phyloP scores from a whole-genome alignment of 1,284 basidiomycete genomes.

The Inonotus obliquus region DNA sequence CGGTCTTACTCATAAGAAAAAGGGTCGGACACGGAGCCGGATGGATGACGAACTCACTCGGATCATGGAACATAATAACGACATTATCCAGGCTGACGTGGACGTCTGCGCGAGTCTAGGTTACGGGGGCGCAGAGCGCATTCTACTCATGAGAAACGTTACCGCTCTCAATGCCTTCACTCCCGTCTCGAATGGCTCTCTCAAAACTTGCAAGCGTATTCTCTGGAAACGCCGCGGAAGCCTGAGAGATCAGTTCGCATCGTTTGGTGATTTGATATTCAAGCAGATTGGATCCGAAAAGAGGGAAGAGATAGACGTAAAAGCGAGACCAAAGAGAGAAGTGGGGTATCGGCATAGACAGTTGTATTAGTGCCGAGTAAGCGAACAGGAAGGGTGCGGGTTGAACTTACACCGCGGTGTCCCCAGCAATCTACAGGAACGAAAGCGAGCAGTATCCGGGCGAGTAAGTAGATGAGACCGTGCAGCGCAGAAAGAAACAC shows the following conservation, averaged over 20 bases:
- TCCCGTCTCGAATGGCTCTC: constrained; percentile 88
- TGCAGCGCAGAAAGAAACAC: background rate
- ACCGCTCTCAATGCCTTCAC: constrained; percentile 94
- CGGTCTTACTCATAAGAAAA: background rate
- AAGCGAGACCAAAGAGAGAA: background rate
- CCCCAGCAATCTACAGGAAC: constrained; percentile 87
- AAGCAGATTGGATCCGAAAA: no score
- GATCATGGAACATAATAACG: constrained; percentile 96
- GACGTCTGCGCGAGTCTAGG: constrained; percentile 68
- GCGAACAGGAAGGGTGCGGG: background rate
- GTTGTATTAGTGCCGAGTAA: background rate
- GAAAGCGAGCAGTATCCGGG: background rate
- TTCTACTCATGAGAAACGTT: constrained; percentile 35
- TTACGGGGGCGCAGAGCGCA: constrained; percentile 15
- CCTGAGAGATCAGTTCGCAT: constrained; percentile 39
- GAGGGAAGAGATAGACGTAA: background rate
- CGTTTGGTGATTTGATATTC: no score
- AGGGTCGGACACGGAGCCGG: no score
- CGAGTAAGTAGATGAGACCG: background rate
- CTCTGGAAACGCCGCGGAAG: constrained; percentile 83
- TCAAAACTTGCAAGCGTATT: constrained; percentile 93
- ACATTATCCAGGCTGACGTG: constrained; percentile 90
- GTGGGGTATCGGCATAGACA: background rate
- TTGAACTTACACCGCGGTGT: constrained; percentile 78
- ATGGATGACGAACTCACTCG: constrained; percentile 46